These are phyloP conservation scores for Barnettozyma salicaria DNA, from an alignment of 805 yeast genomes.

Conservation along the genomic window DNA sequence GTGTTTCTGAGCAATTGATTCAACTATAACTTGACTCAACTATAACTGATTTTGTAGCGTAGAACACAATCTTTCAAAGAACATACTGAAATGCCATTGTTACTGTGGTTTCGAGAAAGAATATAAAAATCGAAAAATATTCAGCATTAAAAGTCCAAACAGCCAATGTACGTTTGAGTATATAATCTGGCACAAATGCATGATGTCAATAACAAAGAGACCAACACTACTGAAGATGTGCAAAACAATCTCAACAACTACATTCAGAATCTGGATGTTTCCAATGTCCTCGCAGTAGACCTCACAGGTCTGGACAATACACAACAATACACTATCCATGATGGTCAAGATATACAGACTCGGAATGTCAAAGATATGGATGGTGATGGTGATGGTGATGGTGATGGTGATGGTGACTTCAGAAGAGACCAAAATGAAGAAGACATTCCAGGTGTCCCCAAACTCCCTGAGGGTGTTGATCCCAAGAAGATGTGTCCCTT, in stretches of 20 bases:
- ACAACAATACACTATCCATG: constrained; percentile 11
- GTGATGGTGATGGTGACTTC: not conserved
- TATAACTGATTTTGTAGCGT: too few relatives aligned
- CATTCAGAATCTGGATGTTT: constrained; percentile 17
- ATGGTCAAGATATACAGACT: too few relatives aligned
- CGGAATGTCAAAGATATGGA: too few relatives aligned
- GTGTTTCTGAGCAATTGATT: too few relatives aligned
- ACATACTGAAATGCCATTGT: too few relatives aligned
- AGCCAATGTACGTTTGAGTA: not conserved
- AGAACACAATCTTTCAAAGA: too few relatives aligned
- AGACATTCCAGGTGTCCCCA: constrained; percentile 18
- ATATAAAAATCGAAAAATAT: too few relatives aligned
- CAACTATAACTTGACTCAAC: too few relatives aligned
- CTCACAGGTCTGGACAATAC: constrained; percentile 7
- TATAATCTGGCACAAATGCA: too few relatives aligned
- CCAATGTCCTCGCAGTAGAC: constrained; percentile 13
- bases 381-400: not conserved
- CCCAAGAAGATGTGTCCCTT: constrained; percentile 39
- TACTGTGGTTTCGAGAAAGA: too few relatives aligned
- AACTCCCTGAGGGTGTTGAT: constrained; percentile 27
- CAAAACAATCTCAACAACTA: constrained; percentile 13
- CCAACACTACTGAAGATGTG: constrained; percentile 3
- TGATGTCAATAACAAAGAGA: not conserved
- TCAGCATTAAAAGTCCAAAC: constrained; percentile 1
- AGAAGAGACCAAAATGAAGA: not conserved